Conservation (phyloP, 2,329 filamentous ascomycete species). For the Xylariaceae sp. region DNA sequence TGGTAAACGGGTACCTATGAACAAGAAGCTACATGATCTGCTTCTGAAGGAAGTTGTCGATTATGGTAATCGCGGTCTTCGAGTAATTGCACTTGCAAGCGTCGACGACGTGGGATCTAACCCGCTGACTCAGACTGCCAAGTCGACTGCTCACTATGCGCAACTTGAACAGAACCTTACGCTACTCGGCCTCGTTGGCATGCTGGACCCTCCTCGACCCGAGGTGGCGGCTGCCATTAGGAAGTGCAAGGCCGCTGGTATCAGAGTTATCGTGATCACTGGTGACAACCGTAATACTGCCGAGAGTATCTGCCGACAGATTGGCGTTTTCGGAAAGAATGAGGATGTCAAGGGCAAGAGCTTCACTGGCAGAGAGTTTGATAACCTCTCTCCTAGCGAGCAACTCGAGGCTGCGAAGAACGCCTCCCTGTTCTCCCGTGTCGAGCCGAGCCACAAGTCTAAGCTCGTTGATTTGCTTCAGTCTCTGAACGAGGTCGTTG, state of each 20-base stretch:
- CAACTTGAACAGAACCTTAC: constrained; percentile 92
- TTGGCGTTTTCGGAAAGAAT: constrained; percentile 78
- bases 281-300: constrained; percentile 97
- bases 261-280: constrained; percentile 95
- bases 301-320: constrained; percentile 95
- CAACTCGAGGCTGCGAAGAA: constrained; percentile 78
- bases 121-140: constrained; percentile 66
- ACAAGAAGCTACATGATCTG: constrained; percentile 61
- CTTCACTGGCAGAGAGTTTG: constrained; percentile 92
- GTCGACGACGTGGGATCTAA: constrained; percentile 69
- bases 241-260: constrained; percentile 88
- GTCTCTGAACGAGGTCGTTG: constrained; percentile 86
- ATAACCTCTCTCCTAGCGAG: constrained; percentile 70
- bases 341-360: constrained; percentile 89
- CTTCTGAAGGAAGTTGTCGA: constrained; percentile 76
- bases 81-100: constrained; percentile 88
- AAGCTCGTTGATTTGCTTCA: constrained; percentile 95
- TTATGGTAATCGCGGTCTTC: constrained; percentile 87
- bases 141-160: constrained; percentile 76
- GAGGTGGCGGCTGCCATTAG: constrained; percentile 82
- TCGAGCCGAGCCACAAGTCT: constrained; percentile 95
- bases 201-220: constrained; percentile 92
- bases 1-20: constrained; percentile 71
- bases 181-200: constrained; percentile 85
- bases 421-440: constrained; percentile 90